A percentile compares a stretch with the other conserved stretches of the same genome.
Evolutionary conservation across 305 asterid species (phyloP).

Genomic region (Fraxinus greggii): DNA sequence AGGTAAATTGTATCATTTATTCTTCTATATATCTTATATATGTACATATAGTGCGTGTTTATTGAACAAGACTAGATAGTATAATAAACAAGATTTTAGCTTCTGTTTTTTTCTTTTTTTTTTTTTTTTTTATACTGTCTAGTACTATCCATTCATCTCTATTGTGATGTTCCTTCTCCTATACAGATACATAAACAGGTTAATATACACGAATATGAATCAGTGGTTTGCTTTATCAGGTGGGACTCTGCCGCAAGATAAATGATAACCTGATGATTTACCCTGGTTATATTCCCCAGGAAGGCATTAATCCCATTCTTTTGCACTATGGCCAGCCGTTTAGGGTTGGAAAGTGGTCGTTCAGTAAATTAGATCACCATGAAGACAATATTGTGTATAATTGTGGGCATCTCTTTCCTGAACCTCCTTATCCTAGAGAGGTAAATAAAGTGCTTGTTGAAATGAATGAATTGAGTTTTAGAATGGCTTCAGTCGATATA

Average conservation of each 20-base stretch:
- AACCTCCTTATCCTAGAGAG: slow-evolving; percentile 96
- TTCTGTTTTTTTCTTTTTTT: neutral
- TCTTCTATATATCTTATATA: slow-evolving; percentile 14
- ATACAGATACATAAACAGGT: neutral
- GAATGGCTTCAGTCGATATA: neutral
- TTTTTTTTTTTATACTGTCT: neutral
- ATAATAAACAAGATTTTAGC: neutral
- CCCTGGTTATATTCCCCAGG: slow-evolving; percentile 85
- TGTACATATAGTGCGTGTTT: neutral
- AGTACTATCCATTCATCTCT: neutral
- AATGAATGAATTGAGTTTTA: slow-evolving; percentile 25
- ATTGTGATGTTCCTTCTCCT: slow-evolving; percentile 3
- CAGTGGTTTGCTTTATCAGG: slow-evolving; percentile 52
- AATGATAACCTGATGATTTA: slow-evolving; percentile 84
- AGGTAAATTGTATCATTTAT: slow-evolving; percentile 42
- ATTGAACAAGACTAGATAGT: neutral
- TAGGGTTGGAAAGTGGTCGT: slow-evolving; percentile 86
- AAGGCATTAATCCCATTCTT: slow-evolving; percentile 86
- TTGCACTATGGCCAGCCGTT: slow-evolving; percentile 91
- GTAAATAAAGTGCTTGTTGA: slow-evolving; percentile 32
- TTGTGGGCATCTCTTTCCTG: slow-evolving; percentile 86
- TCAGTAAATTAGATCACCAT: slow-evolving; percentile 77
- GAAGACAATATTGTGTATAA: slow-evolving; percentile 81
- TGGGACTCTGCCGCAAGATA: slow-evolving; percentile 89
- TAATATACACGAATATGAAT: slow-evolving; percentile 13